A percentile compares a stretch with the other conserved stretches of the same genome.
These are phyloP conservation scores for Rhizophagus prolifer DNA, from an alignment of 192 early-diverging fungal genomes.

Conservation along the genomic window DNA sequence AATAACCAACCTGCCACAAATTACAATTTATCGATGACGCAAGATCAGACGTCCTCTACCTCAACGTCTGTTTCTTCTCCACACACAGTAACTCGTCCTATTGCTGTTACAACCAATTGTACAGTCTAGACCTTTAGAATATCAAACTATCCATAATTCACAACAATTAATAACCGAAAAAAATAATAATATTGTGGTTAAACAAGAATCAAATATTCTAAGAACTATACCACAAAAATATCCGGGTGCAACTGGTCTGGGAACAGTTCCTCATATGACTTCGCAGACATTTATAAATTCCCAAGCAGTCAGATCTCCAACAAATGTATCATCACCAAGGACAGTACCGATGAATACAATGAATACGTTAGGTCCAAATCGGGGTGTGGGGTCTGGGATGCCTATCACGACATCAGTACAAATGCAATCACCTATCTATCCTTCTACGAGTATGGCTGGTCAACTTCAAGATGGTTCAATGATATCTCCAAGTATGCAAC, in stretches of 20 bases:
- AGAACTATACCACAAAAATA: neutral
- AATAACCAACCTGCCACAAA: conserved; percentile 2
- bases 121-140: neutral
- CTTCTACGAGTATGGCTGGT: no score
- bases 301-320: neutral
- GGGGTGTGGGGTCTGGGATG: neutral
- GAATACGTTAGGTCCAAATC: neutral
- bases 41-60: neutral
- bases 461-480: neutral
- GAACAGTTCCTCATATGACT: neutral
- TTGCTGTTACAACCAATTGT: neutral
- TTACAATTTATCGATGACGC: neutral
- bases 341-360: neutral
- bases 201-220: neutral
- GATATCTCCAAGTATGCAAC: neutral
- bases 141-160: neutral
- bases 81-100: neutral
- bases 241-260: no score
- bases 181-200: neutral
- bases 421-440: neutral
- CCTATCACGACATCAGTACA: neutral
- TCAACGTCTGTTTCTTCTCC: neutral
- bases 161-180: neutral
- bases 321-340: neutral
- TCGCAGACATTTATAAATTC: neutral